phyloP scores from a whole-genome alignment of 805 yeast genomes.

The Teunomyces tritomae region DNA sequence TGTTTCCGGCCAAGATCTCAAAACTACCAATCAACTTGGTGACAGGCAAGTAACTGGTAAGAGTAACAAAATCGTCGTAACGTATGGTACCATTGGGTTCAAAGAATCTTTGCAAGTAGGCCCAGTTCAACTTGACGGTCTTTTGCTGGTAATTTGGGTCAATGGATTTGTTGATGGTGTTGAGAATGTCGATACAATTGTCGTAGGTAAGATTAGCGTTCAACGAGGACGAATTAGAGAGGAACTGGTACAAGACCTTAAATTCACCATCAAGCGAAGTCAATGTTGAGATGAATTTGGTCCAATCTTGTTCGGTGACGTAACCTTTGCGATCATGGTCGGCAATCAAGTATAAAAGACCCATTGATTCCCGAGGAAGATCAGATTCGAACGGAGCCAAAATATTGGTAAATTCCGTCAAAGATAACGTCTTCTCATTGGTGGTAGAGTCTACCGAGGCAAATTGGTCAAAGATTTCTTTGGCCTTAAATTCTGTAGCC shows the following conservation, averaged over 20 bases:
- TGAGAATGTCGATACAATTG: slow-evolving; percentile 34
- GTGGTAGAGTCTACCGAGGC: slow-evolving; percentile 23
- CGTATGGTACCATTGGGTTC: slow-evolving; percentile 39
- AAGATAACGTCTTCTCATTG: slow-evolving; percentile 23
- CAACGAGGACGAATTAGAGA: slow-evolving; percentile 15
- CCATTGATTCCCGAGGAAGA: slow-evolving; percentile 34
- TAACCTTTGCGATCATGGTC: slow-evolving; percentile 72
- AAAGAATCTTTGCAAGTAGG: slow-evolving; percentile 38
- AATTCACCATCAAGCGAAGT: slow-evolving; percentile 38
- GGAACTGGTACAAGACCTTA: slow-evolving; percentile 52
- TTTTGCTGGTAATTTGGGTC: slow-evolving; percentile 43
- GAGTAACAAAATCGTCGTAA: slow-evolving; percentile 38
- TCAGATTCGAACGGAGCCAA: slow-evolving; percentile 43
- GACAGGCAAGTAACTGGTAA: slow-evolving; percentile 43
- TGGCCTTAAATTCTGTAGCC: slow-evolving; percentile 6
- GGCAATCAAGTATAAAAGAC: slow-evolving; percentile 73
- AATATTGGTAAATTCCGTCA: slow-evolving; percentile 36
- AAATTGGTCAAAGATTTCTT: slow-evolving; percentile 38
- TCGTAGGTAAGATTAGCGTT: slow-evolving; percentile 24
- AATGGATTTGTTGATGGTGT: slow-evolving; percentile 37
- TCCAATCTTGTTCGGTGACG: slow-evolving; percentile 69
- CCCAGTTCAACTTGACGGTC: slow-evolving; percentile 41
- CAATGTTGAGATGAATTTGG: slow-evolving; percentile 60
- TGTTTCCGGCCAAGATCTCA: slow-evolving; percentile 34
- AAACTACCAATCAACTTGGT: slow-evolving; percentile 44